Percentiles rank a stretch among this genome's conserved stretches.
Evolutionary conservation across 176 grass and related monocot genomes (phyloP).

Genomic region (Dactylis glomerata): DNA sequence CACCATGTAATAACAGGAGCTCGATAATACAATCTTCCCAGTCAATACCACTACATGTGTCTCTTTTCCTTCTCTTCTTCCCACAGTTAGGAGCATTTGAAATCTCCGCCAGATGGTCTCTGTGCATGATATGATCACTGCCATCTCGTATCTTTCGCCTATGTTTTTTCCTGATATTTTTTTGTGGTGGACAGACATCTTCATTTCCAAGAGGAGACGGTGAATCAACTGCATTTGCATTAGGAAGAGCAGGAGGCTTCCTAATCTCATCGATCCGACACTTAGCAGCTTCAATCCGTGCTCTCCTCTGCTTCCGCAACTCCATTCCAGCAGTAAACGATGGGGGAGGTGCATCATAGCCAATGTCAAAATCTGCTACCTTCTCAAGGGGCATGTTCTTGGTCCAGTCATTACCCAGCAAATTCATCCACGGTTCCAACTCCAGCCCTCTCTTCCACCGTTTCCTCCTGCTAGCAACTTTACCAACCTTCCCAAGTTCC

Average conservation of each 20-base stretch:
- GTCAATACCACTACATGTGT: slow-evolving; percentile 43
- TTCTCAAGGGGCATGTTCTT: slow-evolving; percentile 50
- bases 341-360: slow-evolving; percentile 77
- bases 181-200: slow-evolving; percentile 14
- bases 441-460: slow-evolving; percentile 31
- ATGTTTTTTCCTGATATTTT: slow-evolving; percentile 26
- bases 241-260: slow-evolving; percentile 32
- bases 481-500: slow-evolving; percentile 47
- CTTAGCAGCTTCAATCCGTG: slow-evolving; percentile 77
- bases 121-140: neutral
- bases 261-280: slow-evolving; percentile 63
- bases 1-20: slow-evolving; percentile 73
- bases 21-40: slow-evolving; percentile 92
- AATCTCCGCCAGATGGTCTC: slow-evolving; percentile 10
- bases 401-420: slow-evolving; percentile 33
- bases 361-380: slow-evolving; percentile 56
- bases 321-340: slow-evolving; percentile 63
- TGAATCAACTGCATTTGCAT: slow-evolving; percentile 9
- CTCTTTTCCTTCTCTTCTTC: slow-evolving; percentile 28
- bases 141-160: slow-evolving; percentile 34
- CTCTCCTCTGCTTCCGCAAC: slow-evolving; percentile 53
- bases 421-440: slow-evolving; percentile 38
- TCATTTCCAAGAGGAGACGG: slow-evolving; percentile 10
- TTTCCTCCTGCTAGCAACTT: slow-evolving; percentile 46
- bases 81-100: neutral